Conservation (phyloP, 306 rosid genomes). For the Castanopsis chinensis region DNA sequence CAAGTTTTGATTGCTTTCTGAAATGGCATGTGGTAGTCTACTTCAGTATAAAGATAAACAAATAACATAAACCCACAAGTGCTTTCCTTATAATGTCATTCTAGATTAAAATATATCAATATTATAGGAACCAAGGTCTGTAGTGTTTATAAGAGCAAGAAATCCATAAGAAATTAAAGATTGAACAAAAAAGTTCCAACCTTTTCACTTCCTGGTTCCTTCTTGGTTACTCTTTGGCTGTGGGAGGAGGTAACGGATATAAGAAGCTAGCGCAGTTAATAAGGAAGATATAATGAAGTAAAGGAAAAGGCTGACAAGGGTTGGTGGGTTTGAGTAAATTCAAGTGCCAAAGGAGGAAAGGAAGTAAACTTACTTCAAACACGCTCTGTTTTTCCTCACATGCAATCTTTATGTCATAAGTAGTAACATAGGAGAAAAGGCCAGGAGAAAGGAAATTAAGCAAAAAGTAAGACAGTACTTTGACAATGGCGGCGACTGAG, state of each 20-base stretch:
- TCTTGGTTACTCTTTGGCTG: neutral
- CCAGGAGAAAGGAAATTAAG: neutral
- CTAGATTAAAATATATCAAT: neutral
- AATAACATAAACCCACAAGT: neutral
- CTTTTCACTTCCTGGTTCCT: neutral
- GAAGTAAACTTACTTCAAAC: neutral
- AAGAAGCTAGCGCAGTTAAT: neutral
- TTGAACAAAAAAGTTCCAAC: neutral
- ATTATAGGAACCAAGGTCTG: neutral
- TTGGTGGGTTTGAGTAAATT: neutral
- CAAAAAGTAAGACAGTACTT: neutral
- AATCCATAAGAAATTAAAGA: neutral
- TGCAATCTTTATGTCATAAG: neutral
- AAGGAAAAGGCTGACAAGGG: neutral
- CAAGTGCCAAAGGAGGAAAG: neutral
- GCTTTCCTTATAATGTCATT: neutral
- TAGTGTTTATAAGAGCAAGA: neutral
- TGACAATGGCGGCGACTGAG: slow-evolving; percentile 6
- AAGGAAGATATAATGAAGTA: neutral
- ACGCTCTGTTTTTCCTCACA: neutral
- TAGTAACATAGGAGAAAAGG: neutral
- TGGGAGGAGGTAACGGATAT: neutral
- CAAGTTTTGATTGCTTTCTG: neutral
- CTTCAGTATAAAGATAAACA: neutral
- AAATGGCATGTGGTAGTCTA: neutral